Evolutionary conservation across 169 alveolate genomes (phyloP).

Genomic region (Toxoplasma gondii): DNA sequence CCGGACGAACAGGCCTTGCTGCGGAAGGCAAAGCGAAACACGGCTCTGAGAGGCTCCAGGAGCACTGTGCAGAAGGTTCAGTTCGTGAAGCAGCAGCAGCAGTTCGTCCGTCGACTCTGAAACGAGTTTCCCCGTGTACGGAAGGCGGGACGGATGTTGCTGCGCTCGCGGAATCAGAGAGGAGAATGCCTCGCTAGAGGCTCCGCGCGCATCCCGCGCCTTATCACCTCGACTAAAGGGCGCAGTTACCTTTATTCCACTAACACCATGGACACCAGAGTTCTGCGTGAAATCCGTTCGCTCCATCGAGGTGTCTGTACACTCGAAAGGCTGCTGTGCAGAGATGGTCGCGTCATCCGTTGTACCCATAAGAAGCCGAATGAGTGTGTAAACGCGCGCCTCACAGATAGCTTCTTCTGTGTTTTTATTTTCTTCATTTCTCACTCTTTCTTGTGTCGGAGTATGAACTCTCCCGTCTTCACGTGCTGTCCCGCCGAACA

Average conservation of each 20-base stretch:
- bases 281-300: too few species aligned
- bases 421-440: not conserved
- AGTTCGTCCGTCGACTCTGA: not conserved
- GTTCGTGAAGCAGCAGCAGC: conserved; percentile 5
- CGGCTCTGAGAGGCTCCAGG: not conserved
- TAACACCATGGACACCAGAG: too few species aligned
- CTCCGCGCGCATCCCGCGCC: not conserved
- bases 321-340: not conserved
- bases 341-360: not conserved
- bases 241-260: too few species aligned
- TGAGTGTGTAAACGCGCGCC: not conserved
- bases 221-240: too few species aligned
- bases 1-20: conserved; percentile 31
- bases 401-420: not conserved
- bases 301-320: too few species aligned
- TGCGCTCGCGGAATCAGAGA: not conserved
- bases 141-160: not conserved
- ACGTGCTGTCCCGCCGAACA: too few species aligned
- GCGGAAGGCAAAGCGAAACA: not conserved
- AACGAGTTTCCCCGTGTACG: not conserved
- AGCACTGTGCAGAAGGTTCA: not conserved
- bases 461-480: too few species aligned
- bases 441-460: too few species aligned
- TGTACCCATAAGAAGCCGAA: not conserved
- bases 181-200: not conserved